These are phyloP conservation scores for Lanmaoa pseudosensibilis DNA, from an alignment of 768 basidiomycete species.

Conservation along the genomic window DNA sequence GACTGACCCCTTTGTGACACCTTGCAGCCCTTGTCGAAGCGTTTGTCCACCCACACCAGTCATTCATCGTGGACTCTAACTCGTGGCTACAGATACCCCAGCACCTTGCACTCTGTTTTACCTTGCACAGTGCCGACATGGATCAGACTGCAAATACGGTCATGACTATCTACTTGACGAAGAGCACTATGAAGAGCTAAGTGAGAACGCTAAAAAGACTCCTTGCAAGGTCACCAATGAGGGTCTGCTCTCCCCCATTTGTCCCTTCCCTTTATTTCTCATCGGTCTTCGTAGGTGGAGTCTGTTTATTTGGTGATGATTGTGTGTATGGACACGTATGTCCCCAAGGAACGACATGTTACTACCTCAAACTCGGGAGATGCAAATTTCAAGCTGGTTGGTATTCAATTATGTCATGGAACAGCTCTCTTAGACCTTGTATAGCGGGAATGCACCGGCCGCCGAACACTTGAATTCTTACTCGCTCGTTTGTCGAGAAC, in stretches of 20 bases:
- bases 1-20: slow-evolving; percentile 16
- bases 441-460: slow-evolving; percentile 44
- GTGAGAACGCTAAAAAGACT: slow-evolving; percentile 56
- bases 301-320: slow-evolving; percentile 57
- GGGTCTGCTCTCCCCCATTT: slow-evolving; percentile 36
- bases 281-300: slow-evolving; percentile 41
- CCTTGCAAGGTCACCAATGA: slow-evolving; percentile 62
- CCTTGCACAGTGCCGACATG: slow-evolving; percentile 59
- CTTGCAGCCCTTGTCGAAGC: slow-evolving; percentile 58
- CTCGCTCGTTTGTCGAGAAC: slow-evolving; percentile 3
- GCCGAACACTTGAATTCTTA: slow-evolving; percentile 20
- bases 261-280: neutral
- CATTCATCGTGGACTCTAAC: neutral
- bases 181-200: slow-evolving; percentile 54
- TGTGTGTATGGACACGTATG: slow-evolving; percentile 46
- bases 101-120: slow-evolving; percentile 70
- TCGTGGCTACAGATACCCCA: slow-evolving; percentile 44
- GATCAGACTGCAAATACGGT: slow-evolving; percentile 55
- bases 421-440: slow-evolving; percentile 10
- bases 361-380: slow-evolving; percentile 50
- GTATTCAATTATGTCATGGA: slow-evolving; percentile 22
- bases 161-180: slow-evolving; percentile 60
- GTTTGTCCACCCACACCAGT: slow-evolving; percentile 39
- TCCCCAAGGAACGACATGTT: slow-evolving; percentile 52
- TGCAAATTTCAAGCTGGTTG: slow-evolving; percentile 65